A percentile compares a stretch with the other conserved stretches of the same genome.
These are phyloP conservation scores for Aspergillus indologenus DNA, from an alignment of 495 filamentous ascomycete genomes.

Conservation along the genomic window DNA sequence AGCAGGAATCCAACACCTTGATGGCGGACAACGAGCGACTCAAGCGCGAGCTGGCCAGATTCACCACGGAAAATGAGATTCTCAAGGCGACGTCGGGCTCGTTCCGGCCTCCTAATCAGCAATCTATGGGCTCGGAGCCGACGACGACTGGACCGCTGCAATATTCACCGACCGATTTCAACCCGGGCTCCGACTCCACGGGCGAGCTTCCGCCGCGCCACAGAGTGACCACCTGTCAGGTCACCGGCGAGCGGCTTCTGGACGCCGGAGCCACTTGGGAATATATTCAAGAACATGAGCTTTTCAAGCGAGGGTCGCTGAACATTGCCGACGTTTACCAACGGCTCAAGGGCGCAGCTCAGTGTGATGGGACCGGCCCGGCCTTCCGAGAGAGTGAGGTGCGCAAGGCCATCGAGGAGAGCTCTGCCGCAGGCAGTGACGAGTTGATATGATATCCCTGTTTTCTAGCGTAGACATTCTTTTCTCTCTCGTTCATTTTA, in stretches of 20 bases:
- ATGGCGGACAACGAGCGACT: constrained; percentile 79
- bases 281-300: constrained; percentile 76
- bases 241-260: constrained; percentile 71
- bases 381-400: constrained; percentile 81
- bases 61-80: constrained; percentile 89
- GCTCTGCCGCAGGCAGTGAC: constrained; percentile 68
- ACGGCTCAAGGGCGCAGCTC: constrained; percentile 67
- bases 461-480: not conserved
- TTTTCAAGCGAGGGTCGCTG: constrained; percentile 77
- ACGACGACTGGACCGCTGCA: constrained; percentile 63
- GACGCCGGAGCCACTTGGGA: constrained; percentile 87
- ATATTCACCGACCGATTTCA: constrained; percentile 72
- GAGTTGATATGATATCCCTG: constrained; percentile 58
- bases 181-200: constrained; percentile 37
- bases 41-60: constrained; percentile 74
- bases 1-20: constrained; percentile 53
- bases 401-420: constrained; percentile 70
- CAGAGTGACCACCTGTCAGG: constrained; percentile 61
- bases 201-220: constrained; percentile 53
- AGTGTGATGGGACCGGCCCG: constrained; percentile 87
- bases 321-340: constrained; percentile 79
- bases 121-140: constrained; percentile 25
- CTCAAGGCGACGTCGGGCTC: constrained; percentile 68
- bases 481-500: not conserved
- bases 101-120: constrained; percentile 21